Conservation (phyloP, 495 filamentous ascomycete genomes). For the Immersiella caudata region DNA sequence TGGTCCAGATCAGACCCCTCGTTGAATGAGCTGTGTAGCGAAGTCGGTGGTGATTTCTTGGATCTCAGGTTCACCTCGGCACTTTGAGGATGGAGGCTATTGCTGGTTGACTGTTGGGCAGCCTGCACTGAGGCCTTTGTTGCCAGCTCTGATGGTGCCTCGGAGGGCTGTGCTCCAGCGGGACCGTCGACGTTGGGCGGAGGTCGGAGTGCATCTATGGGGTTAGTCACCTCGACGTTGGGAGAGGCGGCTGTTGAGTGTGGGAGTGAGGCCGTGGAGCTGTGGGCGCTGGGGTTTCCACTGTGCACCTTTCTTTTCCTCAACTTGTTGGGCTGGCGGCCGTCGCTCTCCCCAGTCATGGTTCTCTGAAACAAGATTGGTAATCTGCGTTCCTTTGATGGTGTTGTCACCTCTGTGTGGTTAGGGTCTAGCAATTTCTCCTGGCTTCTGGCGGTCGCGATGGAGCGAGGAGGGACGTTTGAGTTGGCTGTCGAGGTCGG, state of each 20-base stretch:
- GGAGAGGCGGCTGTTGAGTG: constrained; percentile 45
- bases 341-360: constrained; percentile 61
- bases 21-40: constrained; percentile 74
- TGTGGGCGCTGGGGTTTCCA: constrained; percentile 80
- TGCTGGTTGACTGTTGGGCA: constrained; percentile 41
- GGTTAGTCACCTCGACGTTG: constrained; percentile 39
- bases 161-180: constrained; percentile 26
- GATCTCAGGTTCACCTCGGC: constrained; percentile 60
- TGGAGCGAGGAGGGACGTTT: constrained; percentile 19
- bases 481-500: constrained; percentile 19
- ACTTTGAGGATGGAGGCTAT: constrained; percentile 36
- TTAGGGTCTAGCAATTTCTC: constrained; percentile 49
- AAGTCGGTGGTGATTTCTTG: constrained; percentile 67
- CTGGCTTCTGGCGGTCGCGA: constrained; percentile 48
- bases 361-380: constrained; percentile 71
- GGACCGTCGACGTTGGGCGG: constrained; percentile 29
- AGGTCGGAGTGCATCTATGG: constrained; percentile 40
- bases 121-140: constrained; percentile 33
- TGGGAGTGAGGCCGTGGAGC: constrained; percentile 75
- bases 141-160: constrained; percentile 41
- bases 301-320: constrained; percentile 79
- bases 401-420: constrained; percentile 55
- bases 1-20: constrained; percentile 77
- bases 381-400: constrained; percentile 68
- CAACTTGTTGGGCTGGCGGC: constrained; percentile 79